Percentiles rank a stretch among this genome's conserved stretches.
phyloP scores from a whole-genome alignment of 768 basidiomycete species.

The Calocybe cyanea region DNA sequence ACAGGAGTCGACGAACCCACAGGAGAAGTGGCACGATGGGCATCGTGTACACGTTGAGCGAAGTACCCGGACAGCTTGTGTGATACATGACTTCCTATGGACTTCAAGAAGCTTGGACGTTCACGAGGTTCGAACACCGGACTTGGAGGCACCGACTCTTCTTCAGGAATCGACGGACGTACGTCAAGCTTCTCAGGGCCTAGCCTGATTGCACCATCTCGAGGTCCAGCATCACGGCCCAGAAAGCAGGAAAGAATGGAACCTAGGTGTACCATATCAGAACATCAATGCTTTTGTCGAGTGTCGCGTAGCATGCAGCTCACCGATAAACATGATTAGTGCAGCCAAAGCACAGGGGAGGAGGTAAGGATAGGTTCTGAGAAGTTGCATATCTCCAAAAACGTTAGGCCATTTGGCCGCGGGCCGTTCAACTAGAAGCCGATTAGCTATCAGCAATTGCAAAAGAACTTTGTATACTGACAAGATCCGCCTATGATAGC shows the following conservation, averaged over 20 bases:
- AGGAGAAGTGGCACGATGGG: slow-evolving; percentile 20
- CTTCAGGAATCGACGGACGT: slow-evolving; percentile 62
- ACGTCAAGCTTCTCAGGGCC: slow-evolving; percentile 65
- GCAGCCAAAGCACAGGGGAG: slow-evolving; percentile 82
- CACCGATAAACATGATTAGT: slow-evolving; percentile 68
- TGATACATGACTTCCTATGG: slow-evolving; percentile 48
- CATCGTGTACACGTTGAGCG: slow-evolving; percentile 44
- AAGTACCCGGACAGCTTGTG: slow-evolving; percentile 59
- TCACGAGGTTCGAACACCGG: slow-evolving; percentile 44
- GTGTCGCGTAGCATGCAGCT: slow-evolving; percentile 15
- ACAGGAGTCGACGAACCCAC: slow-evolving; percentile 38
- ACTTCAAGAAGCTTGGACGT: slow-evolving; percentile 33
- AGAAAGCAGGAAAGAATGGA: slow-evolving; percentile 86
- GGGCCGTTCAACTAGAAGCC: slow-evolving; percentile 70
- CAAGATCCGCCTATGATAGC: slow-evolving; percentile 83
- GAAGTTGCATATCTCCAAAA: slow-evolving; percentile 63
- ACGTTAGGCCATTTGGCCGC: slow-evolving; percentile 80
- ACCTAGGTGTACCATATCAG: slow-evolving; percentile 40
- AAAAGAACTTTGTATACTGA: slow-evolving; percentile 34
- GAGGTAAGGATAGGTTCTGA: slow-evolving; percentile 84
- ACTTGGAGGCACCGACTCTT: slow-evolving; percentile 45
- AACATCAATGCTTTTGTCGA: slow-evolving; percentile 1
- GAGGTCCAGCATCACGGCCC: slow-evolving; percentile 85
- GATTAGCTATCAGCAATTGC: slow-evolving; percentile 3
- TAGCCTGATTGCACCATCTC: slow-evolving; percentile 81